phyloP scores from a whole-genome alignment of 805 yeast species.

The Candida montana region DNA sequence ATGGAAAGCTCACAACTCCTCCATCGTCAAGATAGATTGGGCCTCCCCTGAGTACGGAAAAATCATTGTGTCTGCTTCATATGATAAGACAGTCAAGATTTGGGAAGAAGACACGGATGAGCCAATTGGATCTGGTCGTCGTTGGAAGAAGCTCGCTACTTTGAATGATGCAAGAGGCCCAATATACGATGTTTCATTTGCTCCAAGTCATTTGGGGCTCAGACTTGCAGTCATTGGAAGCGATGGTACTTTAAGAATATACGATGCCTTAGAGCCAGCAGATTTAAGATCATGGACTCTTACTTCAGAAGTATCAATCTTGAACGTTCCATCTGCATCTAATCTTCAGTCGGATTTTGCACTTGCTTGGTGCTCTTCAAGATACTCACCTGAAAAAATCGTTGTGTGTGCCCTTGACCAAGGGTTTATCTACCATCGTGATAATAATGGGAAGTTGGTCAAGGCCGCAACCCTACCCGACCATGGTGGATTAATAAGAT shows the following conservation, averaged over 20 bases:
- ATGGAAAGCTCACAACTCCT: conserved; percentile 94
- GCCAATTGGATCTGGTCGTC: conserved; percentile 66
- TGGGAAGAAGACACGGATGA: conserved; percentile 91
- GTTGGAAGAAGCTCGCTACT: conserved; percentile 76
- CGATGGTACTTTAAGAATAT: conserved; percentile 80
- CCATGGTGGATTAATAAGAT: conserved; percentile 80
- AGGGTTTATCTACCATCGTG: conserved; percentile 67
- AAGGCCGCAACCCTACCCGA: conserved; percentile 69
- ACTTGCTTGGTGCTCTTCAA: conserved; percentile 86
- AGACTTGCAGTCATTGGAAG: conserved; percentile 83
- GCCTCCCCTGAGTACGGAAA: conserved; percentile 94
- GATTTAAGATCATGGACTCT: conserved; percentile 79
- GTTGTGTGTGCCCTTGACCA: conserved; percentile 84
- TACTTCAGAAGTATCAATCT: conserved; percentile 62
- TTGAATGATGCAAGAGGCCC: conserved; percentile 87
- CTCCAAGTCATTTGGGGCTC: conserved; percentile 78
- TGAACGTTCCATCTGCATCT: conserved; percentile 68
- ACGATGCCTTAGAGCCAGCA: conserved; percentile 87
- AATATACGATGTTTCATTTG: conserved; percentile 82
- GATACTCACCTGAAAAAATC: conserved; percentile 73
- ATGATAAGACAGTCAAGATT: conserved; percentile 80
- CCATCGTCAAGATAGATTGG: conserved; percentile 80
- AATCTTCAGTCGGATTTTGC: conserved; percentile 83
- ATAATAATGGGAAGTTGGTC: conserved; percentile 45
- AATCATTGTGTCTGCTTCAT: conserved; percentile 80